phyloP scores from a whole-genome alignment of 495 filamentous ascomycete species.

The Alectoria sarmentosa region DNA sequence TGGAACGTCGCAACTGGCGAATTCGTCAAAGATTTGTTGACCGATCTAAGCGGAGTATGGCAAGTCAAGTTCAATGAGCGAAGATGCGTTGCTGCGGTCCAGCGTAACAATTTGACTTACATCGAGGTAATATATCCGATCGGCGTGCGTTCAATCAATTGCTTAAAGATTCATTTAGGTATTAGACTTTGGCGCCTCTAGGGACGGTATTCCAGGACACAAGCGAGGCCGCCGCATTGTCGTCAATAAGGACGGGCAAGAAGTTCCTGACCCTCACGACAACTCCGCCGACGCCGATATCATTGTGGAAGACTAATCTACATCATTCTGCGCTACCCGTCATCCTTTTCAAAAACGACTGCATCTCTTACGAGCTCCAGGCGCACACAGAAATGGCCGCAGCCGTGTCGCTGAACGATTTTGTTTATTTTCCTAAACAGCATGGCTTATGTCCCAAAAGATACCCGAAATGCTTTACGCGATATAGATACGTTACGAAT shows the following conservation, averaged over 20 bases:
- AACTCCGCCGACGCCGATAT: conserved; percentile 37
- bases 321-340: neutral
- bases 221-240: conserved; percentile 75
- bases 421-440: neutral
- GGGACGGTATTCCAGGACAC: conserved; percentile 68
- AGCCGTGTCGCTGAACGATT: neutral
- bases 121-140: conserved; percentile 67
- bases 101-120: conserved; percentile 85
- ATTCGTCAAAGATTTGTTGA: conserved; percentile 88
- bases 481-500: conserved; percentile 8
- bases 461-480: conserved; percentile 10
- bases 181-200: conserved; percentile 83
- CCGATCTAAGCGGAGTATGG: conserved; percentile 95
- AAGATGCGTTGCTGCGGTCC: conserved; percentile 92
- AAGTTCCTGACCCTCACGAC: conserved; percentile 34
- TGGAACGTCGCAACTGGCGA: conserved; percentile 93
- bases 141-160: neutral
- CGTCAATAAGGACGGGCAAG: conserved; percentile 53
- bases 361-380: neutral
- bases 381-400: neutral
- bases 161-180: conserved; percentile 43
- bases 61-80: conserved; percentile 97
- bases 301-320: conserved; percentile 32
- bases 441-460: conserved; percentile 9
- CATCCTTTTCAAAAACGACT: neutral